phyloP scores from a whole-genome alignment of 768 basidiomycete species.

The Tricholoma saponaceum region DNA sequence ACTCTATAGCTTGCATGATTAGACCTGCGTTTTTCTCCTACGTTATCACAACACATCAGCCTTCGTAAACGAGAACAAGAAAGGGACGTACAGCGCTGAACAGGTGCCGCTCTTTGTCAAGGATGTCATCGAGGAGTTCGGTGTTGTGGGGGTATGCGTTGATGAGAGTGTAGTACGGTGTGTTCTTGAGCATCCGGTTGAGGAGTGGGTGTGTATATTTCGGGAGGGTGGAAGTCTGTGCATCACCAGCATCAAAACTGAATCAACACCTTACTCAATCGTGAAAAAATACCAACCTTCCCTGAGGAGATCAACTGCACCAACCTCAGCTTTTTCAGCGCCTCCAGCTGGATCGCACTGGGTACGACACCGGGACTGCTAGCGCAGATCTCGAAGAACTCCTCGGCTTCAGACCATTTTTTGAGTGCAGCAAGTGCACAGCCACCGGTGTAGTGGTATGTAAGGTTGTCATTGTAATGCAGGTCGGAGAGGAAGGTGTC shows the following conservation, averaged over 20 bases:
- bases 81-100: conserved; percentile 51
- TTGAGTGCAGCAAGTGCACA: conserved; percentile 62
- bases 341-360: conserved; percentile 77
- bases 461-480: conserved; percentile 71
- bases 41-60: background rate
- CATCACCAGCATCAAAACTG: background rate
- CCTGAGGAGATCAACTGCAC: conserved; percentile 78
- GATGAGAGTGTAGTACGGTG: conserved; percentile 61
- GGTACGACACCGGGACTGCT: conserved; percentile 54
- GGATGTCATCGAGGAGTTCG: conserved; percentile 38
- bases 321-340: conserved; percentile 77
- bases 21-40: conserved; percentile 77
- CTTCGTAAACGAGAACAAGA: background rate
- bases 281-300: conserved; percentile 40
- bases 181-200: conserved; percentile 57
- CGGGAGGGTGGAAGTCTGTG: conserved; percentile 49
- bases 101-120: conserved; percentile 49
- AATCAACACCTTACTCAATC: background rate
- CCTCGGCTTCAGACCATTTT: conserved; percentile 65
- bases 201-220: conserved; percentile 69
- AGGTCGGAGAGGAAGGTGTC: conserved; percentile 61
- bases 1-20: conserved; percentile 58
- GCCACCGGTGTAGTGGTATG: conserved; percentile 84
- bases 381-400: conserved; percentile 78
- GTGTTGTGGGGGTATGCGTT: conserved; percentile 61